phyloP scores from a whole-genome alignment of 768 basidiomycete species.

The Hygrophoropsis aurantiaca region DNA sequence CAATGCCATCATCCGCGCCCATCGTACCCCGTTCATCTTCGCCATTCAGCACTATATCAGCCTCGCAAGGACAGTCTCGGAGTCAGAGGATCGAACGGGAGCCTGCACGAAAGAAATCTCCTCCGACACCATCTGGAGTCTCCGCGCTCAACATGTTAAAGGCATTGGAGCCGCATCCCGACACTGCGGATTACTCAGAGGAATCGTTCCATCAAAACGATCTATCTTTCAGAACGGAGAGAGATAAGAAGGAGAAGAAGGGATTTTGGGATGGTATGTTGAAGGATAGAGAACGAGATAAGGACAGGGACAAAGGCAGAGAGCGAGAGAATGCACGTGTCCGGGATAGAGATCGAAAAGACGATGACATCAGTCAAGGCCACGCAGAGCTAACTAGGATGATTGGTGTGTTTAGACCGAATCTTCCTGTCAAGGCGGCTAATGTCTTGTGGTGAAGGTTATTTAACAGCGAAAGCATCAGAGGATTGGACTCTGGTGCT shows the following conservation, averaged over 20 bases:
- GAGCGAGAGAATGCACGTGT: conserved; percentile 35
- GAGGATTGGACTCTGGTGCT: conserved; percentile 83
- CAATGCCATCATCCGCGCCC: conserved; percentile 20
- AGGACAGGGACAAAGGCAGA: conserved; percentile 28
- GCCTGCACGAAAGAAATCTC: conserved; percentile 26
- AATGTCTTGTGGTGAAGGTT: conserved; percentile 45
- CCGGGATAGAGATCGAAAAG: conserved; percentile 26
- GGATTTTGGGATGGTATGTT: conserved; percentile 51
- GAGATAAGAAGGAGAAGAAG: conserved; percentile 51
- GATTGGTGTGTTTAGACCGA: conserved; percentile 51
- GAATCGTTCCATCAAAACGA: conserved; percentile 26
- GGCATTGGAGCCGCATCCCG: conserved; percentile 57
- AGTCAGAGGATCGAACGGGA: conserved; percentile 20
- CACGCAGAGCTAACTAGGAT: conserved; percentile 62
- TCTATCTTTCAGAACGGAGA: conserved; percentile 28
- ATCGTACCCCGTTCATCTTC: conserved; percentile 41
- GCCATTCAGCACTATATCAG: conserved; percentile 41
- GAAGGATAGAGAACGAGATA: conserved; percentile 35
- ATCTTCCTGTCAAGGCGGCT: background rate
- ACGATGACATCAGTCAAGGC: conserved; percentile 43
- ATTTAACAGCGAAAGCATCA: conserved; percentile 72
- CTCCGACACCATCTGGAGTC: conserved; percentile 27
- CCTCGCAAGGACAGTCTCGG: conserved; percentile 14
- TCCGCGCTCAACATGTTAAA: conserved; percentile 56
- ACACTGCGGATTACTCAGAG: conserved; percentile 27